Percentiles rank a stretch among this genome's conserved stretches.
phyloP scores from a whole-genome alignment of 495 filamentous ascomycete species.

The Hyaloscypha hepaticicola region DNA sequence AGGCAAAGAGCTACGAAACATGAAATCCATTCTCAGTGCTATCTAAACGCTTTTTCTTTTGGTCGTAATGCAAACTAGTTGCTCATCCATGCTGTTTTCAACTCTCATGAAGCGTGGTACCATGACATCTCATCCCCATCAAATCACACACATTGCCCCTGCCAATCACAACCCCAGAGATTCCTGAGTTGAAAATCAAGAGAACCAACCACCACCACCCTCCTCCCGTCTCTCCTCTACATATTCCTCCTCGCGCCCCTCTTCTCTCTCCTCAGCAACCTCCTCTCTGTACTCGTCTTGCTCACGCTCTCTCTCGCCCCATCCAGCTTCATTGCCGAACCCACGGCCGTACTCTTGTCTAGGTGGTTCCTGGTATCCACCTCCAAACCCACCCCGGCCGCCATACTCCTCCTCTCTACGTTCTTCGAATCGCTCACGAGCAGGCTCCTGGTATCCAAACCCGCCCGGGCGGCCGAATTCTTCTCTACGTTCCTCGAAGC shows the following conservation, averaged over 20 bases:
- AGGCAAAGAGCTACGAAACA: too few species aligned
- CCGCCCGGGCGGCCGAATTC: constrained; percentile 4
- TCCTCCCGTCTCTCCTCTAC: constrained; percentile 11
- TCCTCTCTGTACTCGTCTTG: constrained; percentile 6
- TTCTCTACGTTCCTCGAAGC: background rate
- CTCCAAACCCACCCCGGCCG: constrained; percentile 15
- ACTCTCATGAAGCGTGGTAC: too few species aligned
- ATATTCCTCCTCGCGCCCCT: constrained; percentile 17
- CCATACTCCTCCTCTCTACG: constrained; percentile 8
- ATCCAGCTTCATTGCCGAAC: constrained; percentile 15
- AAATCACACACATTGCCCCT: too few species aligned
- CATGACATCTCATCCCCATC: too few species aligned
- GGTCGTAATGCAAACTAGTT: too few species aligned
- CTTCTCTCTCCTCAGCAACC: constrained; percentile 4
- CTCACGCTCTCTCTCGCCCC: constrained; percentile 11
- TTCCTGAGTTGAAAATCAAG: background rate
- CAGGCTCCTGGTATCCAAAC: constrained; percentile 4
- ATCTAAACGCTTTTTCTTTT: too few species aligned
- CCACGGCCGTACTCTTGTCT: constrained; percentile 11
- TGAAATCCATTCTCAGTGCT: too few species aligned
- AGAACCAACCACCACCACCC: constrained; percentile 26
- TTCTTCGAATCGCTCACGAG: constrained; percentile 8
- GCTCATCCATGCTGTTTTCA: too few species aligned
- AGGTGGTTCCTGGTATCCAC: constrained; percentile 7
- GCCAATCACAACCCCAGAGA: too few species aligned